These are phyloP conservation scores for Schizothecium vesticola DNA, from an alignment of 495 filamentous ascomycete genomes.

Conservation along the genomic window DNA sequence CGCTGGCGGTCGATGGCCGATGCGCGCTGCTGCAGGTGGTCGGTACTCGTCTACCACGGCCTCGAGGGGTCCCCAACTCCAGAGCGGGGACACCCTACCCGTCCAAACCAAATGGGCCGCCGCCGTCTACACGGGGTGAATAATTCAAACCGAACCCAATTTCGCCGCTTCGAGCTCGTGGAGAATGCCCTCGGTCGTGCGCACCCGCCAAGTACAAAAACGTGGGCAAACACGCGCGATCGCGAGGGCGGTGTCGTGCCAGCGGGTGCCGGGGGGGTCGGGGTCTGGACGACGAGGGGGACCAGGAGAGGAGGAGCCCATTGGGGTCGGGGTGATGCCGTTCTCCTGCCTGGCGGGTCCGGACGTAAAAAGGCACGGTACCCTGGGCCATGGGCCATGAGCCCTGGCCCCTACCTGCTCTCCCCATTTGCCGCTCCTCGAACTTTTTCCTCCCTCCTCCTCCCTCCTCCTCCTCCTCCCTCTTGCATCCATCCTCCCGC, in stretches of 20 bases:
- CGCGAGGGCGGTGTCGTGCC: slow-evolving; percentile 10
- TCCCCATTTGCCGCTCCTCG: slow-evolving; percentile 27
- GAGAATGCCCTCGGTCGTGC: slow-evolving; percentile 19
- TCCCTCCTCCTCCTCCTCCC: background rate
- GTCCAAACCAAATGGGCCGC: slow-evolving; percentile 20
- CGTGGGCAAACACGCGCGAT: slow-evolving; percentile 14
- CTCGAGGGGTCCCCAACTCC: slow-evolving; percentile 14
- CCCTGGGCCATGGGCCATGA: slow-evolving; percentile 10
- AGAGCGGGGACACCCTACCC: slow-evolving; percentile 31
- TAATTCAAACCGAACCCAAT: slow-evolving; percentile 19
- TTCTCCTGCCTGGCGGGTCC: slow-evolving; percentile 29
- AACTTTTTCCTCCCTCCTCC: slow-evolving; percentile 30
- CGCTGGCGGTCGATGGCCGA: background rate
- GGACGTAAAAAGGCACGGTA: slow-evolving; percentile 1
- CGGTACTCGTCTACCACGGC: slow-evolving; percentile 13
- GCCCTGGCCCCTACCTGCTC: slow-evolving; percentile 15
- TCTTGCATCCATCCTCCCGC: background rate
- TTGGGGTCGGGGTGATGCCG: slow-evolving; percentile 23
- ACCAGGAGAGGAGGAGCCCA: slow-evolving; percentile 19
- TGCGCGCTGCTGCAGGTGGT: background rate
- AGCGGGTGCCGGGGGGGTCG: slow-evolving; percentile 24
- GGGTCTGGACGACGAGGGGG: slow-evolving; percentile 15
- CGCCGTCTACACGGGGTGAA: slow-evolving; percentile 12
- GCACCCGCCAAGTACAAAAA: slow-evolving; percentile 33
- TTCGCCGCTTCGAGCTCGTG: slow-evolving; percentile 14